Evolutionary conservation across 306 rosid species (phyloP).

Genomic region (Lathyrus tuberosus): DNA sequence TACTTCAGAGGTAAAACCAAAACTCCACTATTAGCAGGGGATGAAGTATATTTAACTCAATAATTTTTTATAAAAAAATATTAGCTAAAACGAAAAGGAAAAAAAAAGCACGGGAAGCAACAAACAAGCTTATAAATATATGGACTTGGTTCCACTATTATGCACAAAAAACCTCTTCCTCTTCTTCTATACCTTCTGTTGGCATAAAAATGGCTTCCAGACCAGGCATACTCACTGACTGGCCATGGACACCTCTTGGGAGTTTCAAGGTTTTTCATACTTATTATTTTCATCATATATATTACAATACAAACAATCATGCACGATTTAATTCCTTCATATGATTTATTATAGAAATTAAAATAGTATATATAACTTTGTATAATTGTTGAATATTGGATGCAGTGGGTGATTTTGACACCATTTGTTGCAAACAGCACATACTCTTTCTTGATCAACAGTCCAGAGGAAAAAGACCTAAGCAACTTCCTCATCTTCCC

Average conservation of each 20-base stretch:
- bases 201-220: slow-evolving; percentile 37
- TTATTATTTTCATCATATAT: not conserved
- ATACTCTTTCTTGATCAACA: slow-evolving; percentile 39
- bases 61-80: no score
- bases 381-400: not conserved
- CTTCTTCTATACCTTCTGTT: not conserved
- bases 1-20: no score
- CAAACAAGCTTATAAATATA: slow-evolving; percentile 27
- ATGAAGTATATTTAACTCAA: no score
- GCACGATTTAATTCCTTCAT: not conserved
- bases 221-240: slow-evolving; percentile 45
- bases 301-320: not conserved
- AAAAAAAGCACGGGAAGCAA: not conserved
- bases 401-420: slow-evolving; percentile 59
- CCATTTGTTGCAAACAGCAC: slow-evolving; percentile 61
- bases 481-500: slow-evolving; percentile 56
- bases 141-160: not conserved
- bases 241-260: slow-evolving; percentile 47
- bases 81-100: no score
- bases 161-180: not conserved
- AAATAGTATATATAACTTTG: not conserved
- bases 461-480: slow-evolving; percentile 42
- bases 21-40: no score
- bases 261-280: slow-evolving; percentile 39
- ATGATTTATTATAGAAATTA: not conserved